Base-by-base conservation (phyloP, 2,329 filamentous ascomycete species). In the Neurospora sp. region DNA sequence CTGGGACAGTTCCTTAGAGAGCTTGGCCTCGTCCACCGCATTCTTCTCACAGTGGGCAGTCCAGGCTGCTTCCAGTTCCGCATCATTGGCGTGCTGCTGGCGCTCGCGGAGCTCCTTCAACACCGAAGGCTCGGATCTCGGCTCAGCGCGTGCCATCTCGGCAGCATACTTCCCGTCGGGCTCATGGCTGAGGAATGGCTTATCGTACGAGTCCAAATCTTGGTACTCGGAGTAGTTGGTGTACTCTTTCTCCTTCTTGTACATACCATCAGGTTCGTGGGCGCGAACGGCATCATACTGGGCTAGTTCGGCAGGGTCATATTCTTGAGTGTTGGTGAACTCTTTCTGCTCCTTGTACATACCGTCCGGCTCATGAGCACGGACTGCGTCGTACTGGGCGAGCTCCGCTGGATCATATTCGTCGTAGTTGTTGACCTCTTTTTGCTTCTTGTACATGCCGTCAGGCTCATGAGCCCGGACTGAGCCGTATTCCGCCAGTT, bases 131-230 rank as follows among this genome's bases (percentile, higher is more conserved):
- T 66, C 43, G 57, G 74, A 74, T 19, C 36, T 23, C 4, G 76
- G 68, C 37, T 77, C 74, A 2, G 69, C 68, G 33, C 68, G 65
- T 12, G 72, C 39, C 8, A 23, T 38, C 6, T 79, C 79, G 4
- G 80, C 69, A 79, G 79, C 5, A 77, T 75, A 1, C 41, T 81
- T 79, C 43, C 82, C 83, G 72, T 84, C 78, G 0, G 78, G 78
- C 70, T 82, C 79, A 46, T 80, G 73, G 39, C 69, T 71, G 38
- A 73, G 62, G 65, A 71, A 74, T 0, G 73, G 73, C 1, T 69
- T 66, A 68, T 69, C 67, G 52, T 62, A 62, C 52, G 28, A 17
- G 28, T 62, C 52, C 28, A 62, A 15, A 62, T 62, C 52, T 36
- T 62, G 2, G 15, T 62, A 62, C 28, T 62, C 52, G 6, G 52